A percentile compares a stretch with the other conserved stretches of the same genome.
Conservation (phyloP, 1,284 basidiomycete genomes). For the Veloporphyrellus conicus region DNA sequence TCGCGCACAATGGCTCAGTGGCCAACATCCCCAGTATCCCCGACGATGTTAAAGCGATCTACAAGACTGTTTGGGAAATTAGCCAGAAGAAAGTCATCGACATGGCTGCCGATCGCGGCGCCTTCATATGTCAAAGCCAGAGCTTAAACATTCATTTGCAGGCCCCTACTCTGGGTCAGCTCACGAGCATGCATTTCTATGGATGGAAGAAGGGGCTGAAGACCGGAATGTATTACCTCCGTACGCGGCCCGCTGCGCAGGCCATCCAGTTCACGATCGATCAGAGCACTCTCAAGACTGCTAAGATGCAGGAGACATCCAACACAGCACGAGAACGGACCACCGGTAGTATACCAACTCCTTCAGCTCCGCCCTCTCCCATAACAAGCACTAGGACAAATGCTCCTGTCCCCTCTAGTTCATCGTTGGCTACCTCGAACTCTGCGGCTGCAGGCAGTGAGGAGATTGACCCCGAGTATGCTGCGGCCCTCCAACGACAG, state of each 20-base stretch:
- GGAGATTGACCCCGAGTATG: slow-evolving; percentile 73
- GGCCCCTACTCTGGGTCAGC: slow-evolving; percentile 87
- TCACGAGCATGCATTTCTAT: slow-evolving; percentile 99
- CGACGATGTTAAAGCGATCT: slow-evolving; percentile 89
- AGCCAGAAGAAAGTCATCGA: slow-evolving; percentile 98
- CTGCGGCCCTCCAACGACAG: slow-evolving; percentile 72
- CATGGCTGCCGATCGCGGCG: slow-evolving; percentile 96
- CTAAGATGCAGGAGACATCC: slow-evolving; percentile 50
- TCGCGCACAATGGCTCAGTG: slow-evolving; percentile 94
- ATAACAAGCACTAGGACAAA: slow-evolving; percentile 13
- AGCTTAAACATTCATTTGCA: slow-evolving; percentile 91
- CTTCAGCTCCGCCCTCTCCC: slow-evolving; percentile 38
- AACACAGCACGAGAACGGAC: slow-evolving; percentile 19
- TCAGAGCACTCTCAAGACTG: slow-evolving; percentile 72
- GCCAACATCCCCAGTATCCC: slow-evolving; percentile 88
- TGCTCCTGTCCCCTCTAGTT: slow-evolving; percentile 15
- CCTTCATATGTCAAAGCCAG: slow-evolving; percentile 96
- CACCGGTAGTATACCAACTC: slow-evolving; percentile 31
- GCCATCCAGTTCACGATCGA: slow-evolving; percentile 99
- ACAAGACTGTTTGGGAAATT: slow-evolving; percentile 99
- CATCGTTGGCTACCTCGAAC: slow-evolving; percentile 35
- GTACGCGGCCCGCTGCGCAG: slow-evolving; percentile 90
- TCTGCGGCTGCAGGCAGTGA: slow-evolving; percentile 46
- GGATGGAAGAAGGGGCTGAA: slow-evolving; percentile 99
- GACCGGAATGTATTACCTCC: slow-evolving; percentile 97